Conservation (phyloP, 495 filamentous ascomycete genomes). For the Hypoxylon fragiforme region DNA sequence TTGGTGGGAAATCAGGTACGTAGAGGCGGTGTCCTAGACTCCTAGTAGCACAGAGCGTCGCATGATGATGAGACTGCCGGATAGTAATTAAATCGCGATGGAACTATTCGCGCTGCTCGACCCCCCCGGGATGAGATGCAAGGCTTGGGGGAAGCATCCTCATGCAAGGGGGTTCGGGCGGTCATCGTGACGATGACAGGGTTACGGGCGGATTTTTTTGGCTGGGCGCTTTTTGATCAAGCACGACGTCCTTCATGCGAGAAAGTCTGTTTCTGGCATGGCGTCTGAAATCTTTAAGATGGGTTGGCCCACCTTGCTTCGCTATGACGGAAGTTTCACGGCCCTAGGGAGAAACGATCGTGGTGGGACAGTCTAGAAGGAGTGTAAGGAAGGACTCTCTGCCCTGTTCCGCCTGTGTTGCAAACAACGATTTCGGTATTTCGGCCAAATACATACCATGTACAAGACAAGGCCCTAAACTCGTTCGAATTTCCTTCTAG, state of each 20-base stretch:
- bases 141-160: neutral
- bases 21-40: neutral
- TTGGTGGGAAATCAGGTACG: neutral
- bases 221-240: slow-evolving; percentile 5
- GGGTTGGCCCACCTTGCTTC: slow-evolving; percentile 17
- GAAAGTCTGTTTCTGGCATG: slow-evolving; percentile 20
- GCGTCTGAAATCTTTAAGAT: slow-evolving; percentile 10
- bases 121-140: neutral
- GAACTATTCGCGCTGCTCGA: neutral
- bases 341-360: neutral
- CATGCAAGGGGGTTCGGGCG: neutral
- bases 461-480: neutral
- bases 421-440: slow-evolving; percentile 10
- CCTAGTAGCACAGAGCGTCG: neutral
- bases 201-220: neutral
- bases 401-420: too few species aligned
- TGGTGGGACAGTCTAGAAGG: too few species aligned
- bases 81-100: neutral
- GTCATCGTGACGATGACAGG: neutral
- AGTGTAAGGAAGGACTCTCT: too few species aligned
- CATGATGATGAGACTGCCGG: neutral
- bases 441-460: slow-evolving; percentile 20
- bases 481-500: slow-evolving; percentile 32
- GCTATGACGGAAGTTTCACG: slow-evolving; percentile 29
- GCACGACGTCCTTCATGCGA: slow-evolving; percentile 16